Evolutionary conservation across 371 early-diverging fungal genomes (phyloP), one percentile per base, ranked within the genome.

Genomic region (Syncephalastrum sp.): DNA sequence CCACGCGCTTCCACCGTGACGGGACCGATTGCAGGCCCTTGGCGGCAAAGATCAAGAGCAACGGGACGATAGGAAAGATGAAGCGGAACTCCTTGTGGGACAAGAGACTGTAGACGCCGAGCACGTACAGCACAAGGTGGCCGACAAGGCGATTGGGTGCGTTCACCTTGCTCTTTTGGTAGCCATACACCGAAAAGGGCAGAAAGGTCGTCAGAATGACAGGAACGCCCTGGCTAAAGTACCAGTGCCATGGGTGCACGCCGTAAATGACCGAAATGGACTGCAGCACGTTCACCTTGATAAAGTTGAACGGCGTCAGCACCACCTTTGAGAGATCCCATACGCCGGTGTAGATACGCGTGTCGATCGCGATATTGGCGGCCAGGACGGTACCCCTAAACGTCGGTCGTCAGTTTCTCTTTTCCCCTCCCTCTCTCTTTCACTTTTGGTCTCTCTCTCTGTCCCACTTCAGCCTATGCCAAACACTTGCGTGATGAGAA

Each of bases 21-120:
- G 57, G 53, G 6, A 59, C 16, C 17, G 61, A 53, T 14, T 55
- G 54, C 25, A 91, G 49, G 10, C 87, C 82, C 7, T 75, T 64
- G 1, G 85, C 91, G 6, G 84, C 79, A 53, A 88, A 82, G 5
- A 88, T 66, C 15, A 91, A 67, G 12, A 87, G 65, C 6, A 91
- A 72, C n/a, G 96, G 94, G 3, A 95, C 67, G 8, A 96, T 67
- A 3, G 94, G 93, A 50, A 82, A 87, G 14, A 97, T 72, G 68
- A 97, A 97, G 1, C 98, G 87, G 66, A 91, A 93, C 61, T 97
- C 98, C 81, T 96, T 97, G 65, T 97, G 98, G 2, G 85, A 72
- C 5, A 93, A 68, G 27, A 90, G 50, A 44, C 91, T 92, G 61
- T 93, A 93, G 8, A 89, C 67, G 0, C 67, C 38, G 8, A 88